Percentiles rank a stretch among this genome's conserved stretches.
Evolutionary conservation across 495 filamentous ascomycete species (phyloP).

Genomic region (Cudoniella acicularis): DNA sequence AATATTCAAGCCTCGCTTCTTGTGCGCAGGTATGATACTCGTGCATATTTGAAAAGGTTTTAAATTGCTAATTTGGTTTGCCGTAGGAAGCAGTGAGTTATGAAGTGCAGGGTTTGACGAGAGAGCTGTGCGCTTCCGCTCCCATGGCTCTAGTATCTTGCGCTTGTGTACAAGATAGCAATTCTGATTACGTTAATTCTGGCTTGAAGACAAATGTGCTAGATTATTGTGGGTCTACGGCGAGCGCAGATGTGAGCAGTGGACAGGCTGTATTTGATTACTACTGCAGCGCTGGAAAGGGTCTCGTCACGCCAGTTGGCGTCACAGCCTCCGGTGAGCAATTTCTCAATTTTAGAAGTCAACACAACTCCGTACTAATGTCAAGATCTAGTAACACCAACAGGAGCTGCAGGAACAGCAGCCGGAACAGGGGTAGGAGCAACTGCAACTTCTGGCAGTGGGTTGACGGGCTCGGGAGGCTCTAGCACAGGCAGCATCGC

Average conservation of each 20-base stretch:
- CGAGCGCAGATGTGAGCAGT: slow-evolving; percentile 41
- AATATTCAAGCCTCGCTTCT: slow-evolving; percentile 37
- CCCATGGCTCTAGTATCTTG: slow-evolving; percentile 44
- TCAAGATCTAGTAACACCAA: neutral
- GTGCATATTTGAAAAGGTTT: too few species aligned
- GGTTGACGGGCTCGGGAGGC: neutral
- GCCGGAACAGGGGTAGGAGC: neutral
- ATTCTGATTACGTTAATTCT: slow-evolving; percentile 34
- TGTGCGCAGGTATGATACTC: too few species aligned
- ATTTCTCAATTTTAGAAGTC: neutral
- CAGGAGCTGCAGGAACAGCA: neutral
- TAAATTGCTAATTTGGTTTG: too few species aligned
- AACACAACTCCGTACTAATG: neutral
- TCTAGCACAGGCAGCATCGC: neutral
- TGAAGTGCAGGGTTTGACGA: slow-evolving; percentile 37
- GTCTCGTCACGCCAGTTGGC: slow-evolving; percentile 31
- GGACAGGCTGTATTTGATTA: slow-evolving; percentile 39
- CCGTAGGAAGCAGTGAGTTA: slow-evolving; percentile 35
- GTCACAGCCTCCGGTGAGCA: slow-evolving; percentile 34
- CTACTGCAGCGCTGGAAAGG: slow-evolving; percentile 46
- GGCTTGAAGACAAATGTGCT: slow-evolving; percentile 36
- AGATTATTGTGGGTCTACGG: slow-evolving; percentile 38
- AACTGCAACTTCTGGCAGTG: neutral
- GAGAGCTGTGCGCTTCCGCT: slow-evolving; percentile 36
- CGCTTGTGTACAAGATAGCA: slow-evolving; percentile 42